Percentiles rank a stretch among this genome's conserved stretches.
These are phyloP conservation scores for Dothidotthia symphoricarpi DNA, from an alignment of 2,329 filamentous ascomycete species.

Conservation along the genomic window DNA sequence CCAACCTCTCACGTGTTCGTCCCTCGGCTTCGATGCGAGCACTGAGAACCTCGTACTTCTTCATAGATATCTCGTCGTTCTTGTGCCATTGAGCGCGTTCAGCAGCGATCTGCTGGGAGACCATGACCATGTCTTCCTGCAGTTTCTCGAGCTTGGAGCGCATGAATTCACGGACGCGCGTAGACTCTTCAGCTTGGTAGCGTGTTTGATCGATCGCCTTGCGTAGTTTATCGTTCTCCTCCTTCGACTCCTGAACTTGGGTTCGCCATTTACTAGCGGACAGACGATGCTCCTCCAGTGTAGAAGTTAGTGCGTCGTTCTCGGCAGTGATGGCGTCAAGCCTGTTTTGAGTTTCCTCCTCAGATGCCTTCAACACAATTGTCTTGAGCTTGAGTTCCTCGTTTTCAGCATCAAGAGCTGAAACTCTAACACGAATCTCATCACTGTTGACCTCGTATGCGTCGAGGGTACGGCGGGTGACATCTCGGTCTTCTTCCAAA, in stretches of 20 bases:
- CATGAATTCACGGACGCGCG: constrained; percentile 79
- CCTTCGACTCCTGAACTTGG: constrained; percentile 54
- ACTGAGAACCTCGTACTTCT: constrained; percentile 55
- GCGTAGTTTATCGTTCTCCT: constrained; percentile 65
- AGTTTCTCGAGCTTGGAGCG: constrained; percentile 79
- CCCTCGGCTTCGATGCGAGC: constrained; percentile 51
- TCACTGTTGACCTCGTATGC: constrained; percentile 40
- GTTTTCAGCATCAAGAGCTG: constrained; percentile 57
- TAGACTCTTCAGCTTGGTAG: constrained; percentile 79
- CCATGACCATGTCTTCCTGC: constrained; percentile 80
- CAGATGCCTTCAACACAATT: constrained; percentile 31
- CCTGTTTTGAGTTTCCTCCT: constrained; percentile 52
- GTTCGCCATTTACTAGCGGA: constrained; percentile 59
- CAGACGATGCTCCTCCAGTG: constrained; percentile 62
- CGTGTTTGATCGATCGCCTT: constrained; percentile 71
- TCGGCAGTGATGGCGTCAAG: constrained; percentile 56
- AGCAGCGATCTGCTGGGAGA: constrained; percentile 74
- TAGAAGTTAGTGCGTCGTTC: constrained; percentile 60
- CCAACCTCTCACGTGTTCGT: constrained; percentile 46
- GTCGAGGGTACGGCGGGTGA: constrained; percentile 41
- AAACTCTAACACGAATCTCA: constrained; percentile 52
- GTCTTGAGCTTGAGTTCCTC: constrained; percentile 53
- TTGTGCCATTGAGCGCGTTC: constrained; percentile 78
- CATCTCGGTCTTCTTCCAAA: constrained; percentile 45
- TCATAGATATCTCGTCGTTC: constrained; percentile 59